Evolutionary conservation across 805 yeast genomes (phyloP).

Genomic region (Teunomyces atbi): DNA sequence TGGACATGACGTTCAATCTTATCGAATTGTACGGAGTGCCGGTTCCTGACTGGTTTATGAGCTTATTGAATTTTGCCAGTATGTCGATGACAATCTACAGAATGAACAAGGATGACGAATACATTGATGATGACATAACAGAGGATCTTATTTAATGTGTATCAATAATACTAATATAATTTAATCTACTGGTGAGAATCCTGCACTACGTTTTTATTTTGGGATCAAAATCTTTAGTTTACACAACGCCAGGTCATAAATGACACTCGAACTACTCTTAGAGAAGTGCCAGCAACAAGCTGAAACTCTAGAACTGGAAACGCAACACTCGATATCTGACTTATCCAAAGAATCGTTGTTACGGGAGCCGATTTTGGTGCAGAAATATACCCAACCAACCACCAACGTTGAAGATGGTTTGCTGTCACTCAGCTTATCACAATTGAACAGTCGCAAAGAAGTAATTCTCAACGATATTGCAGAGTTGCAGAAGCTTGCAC

Average conservation of each 20-base stretch:
- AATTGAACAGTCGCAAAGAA: constrained; percentile 8
- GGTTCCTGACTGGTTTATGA: constrained; percentile 45
- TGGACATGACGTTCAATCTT: constrained; percentile 39
- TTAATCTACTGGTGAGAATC: neutral
- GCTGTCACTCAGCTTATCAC: constrained; percentile 8
- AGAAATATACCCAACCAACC: neutral
- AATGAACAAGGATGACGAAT: constrained; percentile 50
- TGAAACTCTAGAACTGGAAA: neutral
- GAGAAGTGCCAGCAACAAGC: neutral
- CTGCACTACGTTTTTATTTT: neutral
- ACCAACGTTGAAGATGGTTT: neutral
- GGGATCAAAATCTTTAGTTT: neutral
- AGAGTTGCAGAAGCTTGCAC: neutral
- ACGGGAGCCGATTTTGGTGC: neutral
- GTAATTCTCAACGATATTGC: constrained; percentile 4
- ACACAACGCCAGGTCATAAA: neutral
- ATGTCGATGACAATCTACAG: constrained; percentile 49
- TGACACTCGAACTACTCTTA: constrained; percentile 5
- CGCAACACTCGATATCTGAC: neutral
- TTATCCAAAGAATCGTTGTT: neutral
- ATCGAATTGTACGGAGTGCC: constrained; percentile 36
- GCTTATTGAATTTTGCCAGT: constrained; percentile 37
- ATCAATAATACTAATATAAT: neutral
- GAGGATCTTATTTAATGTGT: constrained; percentile 35
- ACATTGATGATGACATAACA: constrained; percentile 41